These are phyloP conservation scores for Ophiocordyceps sinensis DNA, from an alignment of 2,329 filamentous ascomycete species.

Conservation along the genomic window DNA sequence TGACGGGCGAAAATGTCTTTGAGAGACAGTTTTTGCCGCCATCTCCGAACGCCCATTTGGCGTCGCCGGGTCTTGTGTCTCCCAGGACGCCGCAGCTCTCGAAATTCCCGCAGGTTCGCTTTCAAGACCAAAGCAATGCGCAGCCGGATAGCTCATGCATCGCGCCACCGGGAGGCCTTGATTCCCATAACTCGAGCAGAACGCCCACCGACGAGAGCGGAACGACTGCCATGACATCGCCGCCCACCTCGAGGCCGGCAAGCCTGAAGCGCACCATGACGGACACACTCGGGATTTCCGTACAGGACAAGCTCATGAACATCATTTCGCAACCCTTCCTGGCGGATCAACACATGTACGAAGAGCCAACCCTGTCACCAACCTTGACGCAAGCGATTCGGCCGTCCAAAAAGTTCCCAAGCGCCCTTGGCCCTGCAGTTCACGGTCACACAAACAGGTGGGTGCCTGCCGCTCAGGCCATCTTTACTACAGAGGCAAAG, in stretches of 20 bases:
- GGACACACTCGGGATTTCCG: constrained; percentile 57
- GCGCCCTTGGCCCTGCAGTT: constrained; percentile 41
- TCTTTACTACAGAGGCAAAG: constrained; percentile 88
- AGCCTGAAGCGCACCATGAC: constrained; percentile 78
- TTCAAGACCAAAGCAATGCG: constrained; percentile 3
- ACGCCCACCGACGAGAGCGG: constrained; percentile 42
- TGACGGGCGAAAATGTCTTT: constrained; percentile 67
- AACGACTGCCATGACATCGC: constrained; percentile 35
- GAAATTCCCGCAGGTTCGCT: constrained; percentile 5
- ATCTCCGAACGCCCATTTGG: constrained; percentile 34
- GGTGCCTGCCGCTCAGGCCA: constrained; percentile 83
- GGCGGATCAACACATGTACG: constrained; percentile 22
- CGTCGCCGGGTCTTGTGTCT: constrained; percentile 20
- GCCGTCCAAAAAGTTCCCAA: constrained; percentile 27
- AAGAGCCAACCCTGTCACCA: constrained; percentile 28
- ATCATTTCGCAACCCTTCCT: constrained; percentile 71
- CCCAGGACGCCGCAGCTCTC: constrained; percentile 13
- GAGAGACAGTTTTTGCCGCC: constrained; percentile 61
- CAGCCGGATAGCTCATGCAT: constrained; percentile 6
- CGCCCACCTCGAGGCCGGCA: constrained; percentile 44
- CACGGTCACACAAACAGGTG: constrained; percentile 85
- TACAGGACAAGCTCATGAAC: constrained; percentile 76
- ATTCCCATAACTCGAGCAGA: constrained; percentile 36
- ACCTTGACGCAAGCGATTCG: constrained; percentile 23
- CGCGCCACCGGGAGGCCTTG: constrained; percentile 10